Evolutionary conservation across 495 filamentous ascomycete species (phyloP), one percentile per base, ranked within the genome.

Genomic region (Daldinia grandis): DNA sequence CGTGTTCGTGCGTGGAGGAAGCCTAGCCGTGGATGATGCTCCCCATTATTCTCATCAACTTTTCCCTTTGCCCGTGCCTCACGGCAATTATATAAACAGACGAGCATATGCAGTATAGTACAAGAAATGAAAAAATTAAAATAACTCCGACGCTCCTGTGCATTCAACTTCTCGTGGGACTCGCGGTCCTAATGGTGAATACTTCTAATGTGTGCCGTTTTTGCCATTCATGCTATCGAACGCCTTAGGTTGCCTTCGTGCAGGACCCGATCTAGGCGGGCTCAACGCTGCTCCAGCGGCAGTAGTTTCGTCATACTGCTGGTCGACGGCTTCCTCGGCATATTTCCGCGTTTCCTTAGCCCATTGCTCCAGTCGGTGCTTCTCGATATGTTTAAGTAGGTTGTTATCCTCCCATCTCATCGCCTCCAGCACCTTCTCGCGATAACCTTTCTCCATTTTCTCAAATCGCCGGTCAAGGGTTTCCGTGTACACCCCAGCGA

Each of bases 331-430:
- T 33, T 77, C 62, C 58, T 79, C 74, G 3, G 80, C 81, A 15
- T 76, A 76, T 53, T 78, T 79, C 25, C 81, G 62, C 27, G 87
- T 79, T 58, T 85, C 82, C 57, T 84, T 84, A 55, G 83, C 86
- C 88, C 89, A 90, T 56, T 86, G 82, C 7, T 86, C 87, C 27
- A 92, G 80, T 37, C 87, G 83, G 15, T 87, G 82, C 69, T 84
- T 83, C 51, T 90, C 86, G 17, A 92, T 79, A 64, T 82, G 84
- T 27, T 80, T 73, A 9, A 76, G 73, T 17, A 92, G 79, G 27
- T 80, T 76, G 30, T 75, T 75, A 73, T 87, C 84, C 69, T 92
- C 90, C 64, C 76, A 81, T 38, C 81, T 87, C 89, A 81, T 83
- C 66, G 65, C 79, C 58, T 78, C 89, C 63, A 78, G 78, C 74